These are phyloP conservation scores for Cicer bijugum DNA, from an alignment of 306 rosid genomes.

Conservation along the genomic window DNA sequence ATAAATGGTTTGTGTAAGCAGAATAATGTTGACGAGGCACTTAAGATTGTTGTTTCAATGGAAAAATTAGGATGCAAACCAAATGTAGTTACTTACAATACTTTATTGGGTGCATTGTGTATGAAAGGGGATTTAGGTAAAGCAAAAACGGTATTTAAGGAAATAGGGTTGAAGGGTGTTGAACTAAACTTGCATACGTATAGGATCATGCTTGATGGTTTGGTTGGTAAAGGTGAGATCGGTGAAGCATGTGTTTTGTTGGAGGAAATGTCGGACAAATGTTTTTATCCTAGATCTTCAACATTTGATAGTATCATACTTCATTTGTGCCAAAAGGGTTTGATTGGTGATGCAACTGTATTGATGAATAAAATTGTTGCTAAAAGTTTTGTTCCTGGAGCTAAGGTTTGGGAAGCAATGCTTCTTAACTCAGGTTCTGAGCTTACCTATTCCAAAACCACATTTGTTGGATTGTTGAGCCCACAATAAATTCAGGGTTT, in stretches of 20 bases:
- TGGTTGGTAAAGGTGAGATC: slow-evolving; percentile 56
- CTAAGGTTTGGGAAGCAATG: slow-evolving; percentile 67
- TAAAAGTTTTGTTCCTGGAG: slow-evolving; percentile 55
- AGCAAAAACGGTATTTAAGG: slow-evolving; percentile 56
- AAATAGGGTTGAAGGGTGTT: slow-evolving; percentile 67
- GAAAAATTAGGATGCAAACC: slow-evolving; percentile 73
- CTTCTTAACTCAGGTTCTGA: slow-evolving; percentile 50
- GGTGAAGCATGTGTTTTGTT: slow-evolving; percentile 60
- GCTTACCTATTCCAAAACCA: slow-evolving; percentile 48
- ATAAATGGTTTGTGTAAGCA: slow-evolving; percentile 75
- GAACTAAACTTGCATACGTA: slow-evolving; percentile 60
- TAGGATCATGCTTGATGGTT: slow-evolving; percentile 66
- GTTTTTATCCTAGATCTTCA: slow-evolving; percentile 54
- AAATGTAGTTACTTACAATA: slow-evolving; percentile 72
- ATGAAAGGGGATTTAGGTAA: slow-evolving; percentile 49
- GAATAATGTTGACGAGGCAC: slow-evolving; percentile 54
- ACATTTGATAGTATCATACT: slow-evolving; percentile 59
- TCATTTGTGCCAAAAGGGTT: slow-evolving; percentile 63
- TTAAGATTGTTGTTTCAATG: slow-evolving; percentile 61
- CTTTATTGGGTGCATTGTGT: slow-evolving; percentile 59
- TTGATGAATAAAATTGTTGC: slow-evolving; percentile 56
- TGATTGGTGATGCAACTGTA: slow-evolving; percentile 55
- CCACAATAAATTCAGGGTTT: slow-evolving; percentile 26
- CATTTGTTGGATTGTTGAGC: slow-evolving; percentile 52
- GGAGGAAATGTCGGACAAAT: slow-evolving; percentile 70